Conservation (phyloP, 306 rosid species). For the Carpinus viminea region DNA sequence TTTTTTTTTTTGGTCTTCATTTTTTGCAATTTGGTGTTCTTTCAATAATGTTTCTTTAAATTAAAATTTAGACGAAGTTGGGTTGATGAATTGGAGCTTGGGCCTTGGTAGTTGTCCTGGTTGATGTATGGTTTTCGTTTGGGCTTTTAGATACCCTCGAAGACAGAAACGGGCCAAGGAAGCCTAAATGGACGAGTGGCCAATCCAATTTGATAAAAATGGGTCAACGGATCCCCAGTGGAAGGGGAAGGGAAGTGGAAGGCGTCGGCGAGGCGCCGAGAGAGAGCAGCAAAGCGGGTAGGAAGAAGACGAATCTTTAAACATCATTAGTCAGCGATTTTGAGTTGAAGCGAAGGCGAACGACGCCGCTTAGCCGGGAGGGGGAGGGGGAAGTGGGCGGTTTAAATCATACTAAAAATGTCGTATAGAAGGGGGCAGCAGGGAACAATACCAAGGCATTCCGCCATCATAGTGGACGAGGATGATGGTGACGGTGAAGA, state of each 20-base stretch:
- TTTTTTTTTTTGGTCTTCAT: too few species aligned
- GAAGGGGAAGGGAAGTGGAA: too few species aligned
- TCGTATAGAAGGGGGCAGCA: conserved; percentile 72
- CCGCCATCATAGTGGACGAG: conserved; percentile 13
- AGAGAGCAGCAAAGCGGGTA: not conserved
- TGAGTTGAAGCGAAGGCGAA: not conserved
- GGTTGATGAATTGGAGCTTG: too few species aligned
- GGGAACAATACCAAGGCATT: conserved; percentile 33
- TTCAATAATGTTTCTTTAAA: too few species aligned
- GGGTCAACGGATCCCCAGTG: not conserved
- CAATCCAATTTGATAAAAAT: not conserved
- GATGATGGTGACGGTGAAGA: conserved; percentile 7
- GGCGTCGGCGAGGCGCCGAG: conserved; percentile 13
- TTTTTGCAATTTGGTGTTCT: too few species aligned
- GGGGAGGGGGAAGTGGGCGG: not conserved
- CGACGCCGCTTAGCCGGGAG: not conserved
- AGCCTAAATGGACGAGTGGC: too few species aligned
- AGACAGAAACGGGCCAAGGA: too few species aligned
- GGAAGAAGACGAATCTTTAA: not conserved
- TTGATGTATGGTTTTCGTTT: too few species aligned
- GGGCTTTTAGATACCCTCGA: too few species aligned
- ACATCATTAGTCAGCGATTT: not conserved
- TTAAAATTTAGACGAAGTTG: too few species aligned
- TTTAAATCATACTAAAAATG: conserved; percentile 31
- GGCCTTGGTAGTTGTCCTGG: too few species aligned